A percentile compares a stretch with the other conserved stretches of the same genome.
These are phyloP conservation scores for Daldinia vernicosa DNA, from an alignment of 495 filamentous ascomycete species.

Conservation along the genomic window DNA sequence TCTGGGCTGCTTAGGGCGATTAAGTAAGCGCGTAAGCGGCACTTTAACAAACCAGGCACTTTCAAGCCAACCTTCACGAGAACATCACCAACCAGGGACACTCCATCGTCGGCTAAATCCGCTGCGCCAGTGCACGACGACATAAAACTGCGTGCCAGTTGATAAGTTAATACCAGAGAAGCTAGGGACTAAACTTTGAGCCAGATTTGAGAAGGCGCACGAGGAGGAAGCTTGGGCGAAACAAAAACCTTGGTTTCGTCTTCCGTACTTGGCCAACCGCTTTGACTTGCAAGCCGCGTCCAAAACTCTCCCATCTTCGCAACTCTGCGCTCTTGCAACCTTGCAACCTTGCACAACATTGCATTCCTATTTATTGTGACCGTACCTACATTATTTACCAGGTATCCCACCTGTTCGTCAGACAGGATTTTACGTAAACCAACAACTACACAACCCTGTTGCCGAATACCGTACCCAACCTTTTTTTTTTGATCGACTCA, in stretches of 20 bases:
- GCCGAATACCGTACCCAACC: background rate
- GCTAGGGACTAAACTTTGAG: conserved; percentile 13
- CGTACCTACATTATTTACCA: conserved; percentile 1
- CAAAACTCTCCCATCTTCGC: conserved; percentile 12
- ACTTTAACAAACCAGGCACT: conserved; percentile 35
- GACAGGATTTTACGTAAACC: background rate
- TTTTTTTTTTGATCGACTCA: background rate
- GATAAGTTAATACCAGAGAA: conserved; percentile 15
- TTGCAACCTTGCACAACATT: background rate
- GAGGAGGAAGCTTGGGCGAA: conserved; percentile 22
- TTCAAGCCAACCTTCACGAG: conserved; percentile 34
- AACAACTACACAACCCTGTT: background rate
- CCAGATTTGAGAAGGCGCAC: conserved; percentile 23
- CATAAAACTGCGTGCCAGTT: conserved; percentile 9
- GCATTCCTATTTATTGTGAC: background rate
- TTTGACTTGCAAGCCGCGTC: conserved; percentile 10
- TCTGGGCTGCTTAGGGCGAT: conserved; percentile 6
- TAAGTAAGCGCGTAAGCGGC: conserved; percentile 36
- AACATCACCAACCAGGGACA: conserved; percentile 32
- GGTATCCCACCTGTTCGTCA: background rate
- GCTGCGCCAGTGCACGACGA: conserved; percentile 12
- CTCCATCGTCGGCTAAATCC: conserved; percentile 12
- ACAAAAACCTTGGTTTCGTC: conserved; percentile 12
- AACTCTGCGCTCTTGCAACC: background rate
- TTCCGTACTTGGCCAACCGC: conserved; percentile 13